Conservation (phyloP, 352 stramenopile species). For the Achlya hypogyna region DNA sequence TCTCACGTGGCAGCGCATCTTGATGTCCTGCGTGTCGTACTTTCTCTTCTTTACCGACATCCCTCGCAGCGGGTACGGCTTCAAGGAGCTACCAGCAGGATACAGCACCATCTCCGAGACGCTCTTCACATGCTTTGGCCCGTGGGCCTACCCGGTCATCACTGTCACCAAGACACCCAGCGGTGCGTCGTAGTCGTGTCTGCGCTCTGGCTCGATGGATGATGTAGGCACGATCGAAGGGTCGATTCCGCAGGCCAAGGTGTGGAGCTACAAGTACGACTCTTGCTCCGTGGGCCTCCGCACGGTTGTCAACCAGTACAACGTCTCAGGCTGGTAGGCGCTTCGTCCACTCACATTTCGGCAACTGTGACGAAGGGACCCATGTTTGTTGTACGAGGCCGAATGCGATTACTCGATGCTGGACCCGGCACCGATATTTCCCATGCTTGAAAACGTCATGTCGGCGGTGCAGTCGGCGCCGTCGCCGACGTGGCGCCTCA, state of each 20-base stretch:
- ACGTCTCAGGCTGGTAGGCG: neutral
- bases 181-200: neutral
- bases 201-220: neutral
- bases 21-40: neutral
- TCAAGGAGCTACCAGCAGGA: neutral
- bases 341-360: neutral
- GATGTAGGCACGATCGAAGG: neutral
- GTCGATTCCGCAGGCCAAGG: neutral
- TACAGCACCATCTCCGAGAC: neutral
- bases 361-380: neutral
- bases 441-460: neutral
- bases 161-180: neutral
- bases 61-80: neutral
- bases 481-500: neutral
- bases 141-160: neutral
- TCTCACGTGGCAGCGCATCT: neutral
- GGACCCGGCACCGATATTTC: neutral
- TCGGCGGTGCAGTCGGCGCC: neutral
- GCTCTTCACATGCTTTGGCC: neutral
- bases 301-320: neutral
- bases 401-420: neutral
- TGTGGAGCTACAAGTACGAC: conserved; percentile 6
- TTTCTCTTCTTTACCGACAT: conserved; percentile 16
- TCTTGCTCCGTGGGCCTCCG: neutral
- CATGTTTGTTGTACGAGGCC: neutral